These are phyloP conservation scores for Spirogloea muscicola DNA, from an alignment of 139 green algal genomes.

Conservation along the genomic window DNA sequence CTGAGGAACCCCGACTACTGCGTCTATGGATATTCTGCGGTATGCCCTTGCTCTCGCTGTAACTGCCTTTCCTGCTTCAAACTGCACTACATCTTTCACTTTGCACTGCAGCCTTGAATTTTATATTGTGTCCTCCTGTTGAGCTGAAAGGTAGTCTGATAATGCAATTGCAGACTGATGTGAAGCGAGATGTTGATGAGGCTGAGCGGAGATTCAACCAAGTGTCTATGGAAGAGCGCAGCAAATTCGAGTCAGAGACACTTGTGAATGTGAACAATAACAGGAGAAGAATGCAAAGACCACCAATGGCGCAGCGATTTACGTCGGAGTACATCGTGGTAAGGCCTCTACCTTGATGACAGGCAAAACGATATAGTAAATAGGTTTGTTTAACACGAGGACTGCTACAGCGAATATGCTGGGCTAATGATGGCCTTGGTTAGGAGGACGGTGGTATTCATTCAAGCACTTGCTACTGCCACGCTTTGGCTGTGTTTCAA, in stretches of 20 bases:
- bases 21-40: conserved; percentile 75
- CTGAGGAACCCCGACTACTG: conserved; percentile 85
- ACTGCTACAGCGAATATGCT: not conserved
- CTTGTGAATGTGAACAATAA: conserved; percentile 78
- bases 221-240: conserved; percentile 62
- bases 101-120: no score
- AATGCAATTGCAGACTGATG: conserved; percentile 15
- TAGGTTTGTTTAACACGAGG: no score
- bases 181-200: conserved; percentile 45
- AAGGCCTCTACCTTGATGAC: not conserved
- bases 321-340: conserved; percentile 71
- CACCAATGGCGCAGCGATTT: conserved; percentile 14
- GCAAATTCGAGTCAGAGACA: conserved; percentile 94
- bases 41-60: no score
- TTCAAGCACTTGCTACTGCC: not conserved
- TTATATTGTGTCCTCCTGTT: no score
- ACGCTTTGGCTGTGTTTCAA: not conserved
- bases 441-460: not conserved
- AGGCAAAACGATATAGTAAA: not conserved
- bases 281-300: not conserved
- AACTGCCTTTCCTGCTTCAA: no score
- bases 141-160: no score
- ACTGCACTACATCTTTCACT: no score
- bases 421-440: not conserved
- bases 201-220: conserved; percentile 73